Evolutionary conservation across 1,284 basidiomycete genomes (phyloP), one percentile per base, ranked within the genome.

Genomic region (Boletellus dicymbophilus): DNA sequence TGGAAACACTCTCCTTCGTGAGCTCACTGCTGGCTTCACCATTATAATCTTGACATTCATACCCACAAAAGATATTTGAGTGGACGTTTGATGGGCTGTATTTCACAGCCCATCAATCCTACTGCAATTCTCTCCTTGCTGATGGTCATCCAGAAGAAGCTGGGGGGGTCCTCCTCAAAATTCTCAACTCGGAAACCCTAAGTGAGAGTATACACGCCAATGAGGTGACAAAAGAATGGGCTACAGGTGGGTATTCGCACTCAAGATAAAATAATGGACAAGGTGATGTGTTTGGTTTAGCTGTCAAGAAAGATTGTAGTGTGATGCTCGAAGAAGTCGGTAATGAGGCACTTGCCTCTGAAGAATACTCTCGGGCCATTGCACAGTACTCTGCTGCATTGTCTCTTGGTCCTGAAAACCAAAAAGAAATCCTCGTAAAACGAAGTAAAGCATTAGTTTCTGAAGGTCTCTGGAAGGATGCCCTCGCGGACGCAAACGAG

Each of bases 301-400:
- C n/a, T n/a, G n/a, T n/a, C n/a, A n/a, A n/a, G n/a, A n/a, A n/a
- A n/a, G n/a, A n/a, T n/a, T n/a, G n/a, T n/a, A n/a, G 23, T 45
- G 48, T 16, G 28, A 38, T 22, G 48, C 41, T 49, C 11, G 48
- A 49, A 22, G 38, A 22, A 23, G 46, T 45, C 41, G 48, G 48
- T 5, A 42, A 49, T n/a, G 41, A 46, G 20, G 51, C 51, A 18
- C 42, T 38, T 8, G 25, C 43, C 23, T 54, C 42, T 2, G 38
- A 45, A 13, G 36, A 28, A 13, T 39, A 54, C 4, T 38, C 54
- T 3, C 31, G 46, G 27, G 53, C 53, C 9, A 54, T 54, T 21
- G 46, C 49, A 31, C 43, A 48, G 26, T 54, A 54, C 20, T 45
- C 53, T 3, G 27, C 54, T 6, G 53, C 51, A 18, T 28, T 54